phyloP scores from a whole-genome alignment of 2,329 filamentous ascomycete genomes.

The Graphilbum sp. region DNA sequence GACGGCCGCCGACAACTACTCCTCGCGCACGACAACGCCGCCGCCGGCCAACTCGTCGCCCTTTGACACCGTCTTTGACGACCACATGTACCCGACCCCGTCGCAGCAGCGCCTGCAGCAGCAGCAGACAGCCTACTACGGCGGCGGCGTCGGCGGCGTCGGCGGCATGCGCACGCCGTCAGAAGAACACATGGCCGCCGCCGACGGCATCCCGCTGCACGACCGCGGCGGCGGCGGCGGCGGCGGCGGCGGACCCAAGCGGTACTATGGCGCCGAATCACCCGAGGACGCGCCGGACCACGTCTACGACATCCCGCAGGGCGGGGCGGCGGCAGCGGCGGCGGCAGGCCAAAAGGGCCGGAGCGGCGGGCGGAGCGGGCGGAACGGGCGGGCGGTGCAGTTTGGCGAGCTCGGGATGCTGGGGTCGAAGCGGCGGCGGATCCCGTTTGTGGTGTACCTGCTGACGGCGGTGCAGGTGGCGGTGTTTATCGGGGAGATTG shows the following conservation, averaged over 20 bases:
- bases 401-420: conserved; percentile 45
- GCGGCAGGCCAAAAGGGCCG: conserved; percentile 18
- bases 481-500: conserved; percentile 81
- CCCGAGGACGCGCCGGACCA: conserved; percentile 29
- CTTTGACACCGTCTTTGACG: conserved; percentile 52
- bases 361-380: neutral
- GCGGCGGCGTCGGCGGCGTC: conserved; percentile 18
- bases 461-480: conserved; percentile 61
- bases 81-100: conserved; percentile 45
- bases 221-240: conserved; percentile 27
- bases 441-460: conserved; percentile 70
- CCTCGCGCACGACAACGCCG: conserved; percentile 12
- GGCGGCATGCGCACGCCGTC: conserved; percentile 19
- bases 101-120: conserved; percentile 20
- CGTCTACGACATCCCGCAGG: conserved; percentile 39
- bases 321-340: conserved; percentile 10
- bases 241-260: too few species aligned
- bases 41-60: conserved; percentile 19
- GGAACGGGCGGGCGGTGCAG: conserved; percentile 19
- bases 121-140: conserved; percentile 43
- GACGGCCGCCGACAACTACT: conserved; percentile 8
- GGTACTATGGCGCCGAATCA: conserved; percentile 24
- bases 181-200: conserved; percentile 19
- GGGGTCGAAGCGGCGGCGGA: conserved; percentile 33
- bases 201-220: conserved; percentile 41